Percentiles rank a stretch among this genome's conserved stretches.
These are phyloP conservation scores for Plenodomus tracheiphilus DNA, from an alignment of 2,329 filamentous ascomycete species.

Conservation along the genomic window DNA sequence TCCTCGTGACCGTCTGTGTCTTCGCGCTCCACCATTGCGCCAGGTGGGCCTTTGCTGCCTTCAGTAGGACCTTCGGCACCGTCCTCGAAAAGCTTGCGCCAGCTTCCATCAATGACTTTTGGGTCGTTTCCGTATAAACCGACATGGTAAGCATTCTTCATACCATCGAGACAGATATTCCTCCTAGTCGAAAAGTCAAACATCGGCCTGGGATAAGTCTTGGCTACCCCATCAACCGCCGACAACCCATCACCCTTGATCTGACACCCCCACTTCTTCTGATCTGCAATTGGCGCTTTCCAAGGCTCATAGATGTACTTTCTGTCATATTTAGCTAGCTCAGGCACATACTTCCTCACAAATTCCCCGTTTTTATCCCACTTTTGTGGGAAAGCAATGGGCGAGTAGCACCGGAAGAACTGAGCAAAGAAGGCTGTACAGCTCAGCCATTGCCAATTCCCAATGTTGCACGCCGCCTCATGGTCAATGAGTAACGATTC, in stretches of 20 bases:
- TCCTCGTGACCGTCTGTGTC: constrained; percentile 22
- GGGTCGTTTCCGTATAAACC: constrained; percentile 67
- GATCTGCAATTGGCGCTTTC: constrained; percentile 70
- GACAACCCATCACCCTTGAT: constrained; percentile 52
- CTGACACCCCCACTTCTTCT: constrained; percentile 68
- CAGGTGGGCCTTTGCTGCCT: constrained; percentile 45
- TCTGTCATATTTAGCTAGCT: constrained; percentile 62
- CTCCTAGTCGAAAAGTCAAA: constrained; percentile 71
- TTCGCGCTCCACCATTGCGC: constrained; percentile 41
- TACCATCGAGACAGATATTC: constrained; percentile 64
- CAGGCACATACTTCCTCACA: constrained; percentile 68
- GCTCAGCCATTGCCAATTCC: constrained; percentile 78
- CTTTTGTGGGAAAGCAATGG: constrained; percentile 72
- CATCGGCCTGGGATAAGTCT: constrained; percentile 72
- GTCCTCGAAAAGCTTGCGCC: constrained; percentile 55
- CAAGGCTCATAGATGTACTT: constrained; percentile 82
- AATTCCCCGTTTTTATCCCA: constrained; percentile 72
- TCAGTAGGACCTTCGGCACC: constrained; percentile 51
- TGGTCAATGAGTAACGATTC: constrained; percentile 77
- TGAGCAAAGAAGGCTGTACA: constrained; percentile 76
- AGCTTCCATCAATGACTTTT: constrained; percentile 64
- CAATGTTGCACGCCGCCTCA: constrained; percentile 71
- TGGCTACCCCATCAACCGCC: constrained; percentile 49
- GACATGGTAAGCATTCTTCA: constrained; percentile 71
- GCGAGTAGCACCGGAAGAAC: constrained; percentile 72